Evolutionary conservation across 2,329 filamentous ascomycete species (phyloP), one percentile per base, ranked within the genome.

Genomic region (Chrysoporthe cubensis): DNA sequence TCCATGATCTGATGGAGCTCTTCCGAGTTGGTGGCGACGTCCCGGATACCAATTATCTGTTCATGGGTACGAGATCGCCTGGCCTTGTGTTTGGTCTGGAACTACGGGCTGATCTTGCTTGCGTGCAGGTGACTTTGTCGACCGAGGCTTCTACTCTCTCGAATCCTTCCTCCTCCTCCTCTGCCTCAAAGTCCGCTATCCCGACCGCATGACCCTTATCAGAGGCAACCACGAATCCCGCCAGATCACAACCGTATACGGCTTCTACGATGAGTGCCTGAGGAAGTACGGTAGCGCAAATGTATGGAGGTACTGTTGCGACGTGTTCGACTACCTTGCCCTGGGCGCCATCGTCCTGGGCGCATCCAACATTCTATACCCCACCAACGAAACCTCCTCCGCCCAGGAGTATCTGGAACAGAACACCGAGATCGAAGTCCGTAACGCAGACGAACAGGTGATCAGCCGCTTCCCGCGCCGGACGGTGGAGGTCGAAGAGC

Each of bases 201-300:
- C 95, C 64, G 94, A 98, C 79, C 93, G 96, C 73, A 97, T 98
- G 83, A 98, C 96, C 4, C 87, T 98, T 54, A 97, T 98, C 75
- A 88, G 95, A 71, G 95, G 95, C 71, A 97, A 97, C 78, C 94
- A 97, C 83, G 95, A 98, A 80, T 97, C 94, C 57, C 89, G 95
- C 68, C 95, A 98, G 79, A 98, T 98, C 72, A 98, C 95, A 32
- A 97, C 93, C 5, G 95, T 98, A 16, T 98, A 98, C 78, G 95
- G 95, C 71, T 98, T 98, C 82, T 98, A 98, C 82, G 95, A 98
- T 76, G 95, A 98, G 81, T 98, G 95, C 76, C 85, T 97, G 71
- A 87, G 95, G 65, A 98, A 98, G 81, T 98, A 98, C 76, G 95
- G 95, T 69, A 97, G 91, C 76, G 94, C 95, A 48, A 98, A 97